Evolutionary conservation across 2,329 filamentous ascomycete genomes (phyloP).

Genomic region (Lasiodiplodia theobromae): DNA sequence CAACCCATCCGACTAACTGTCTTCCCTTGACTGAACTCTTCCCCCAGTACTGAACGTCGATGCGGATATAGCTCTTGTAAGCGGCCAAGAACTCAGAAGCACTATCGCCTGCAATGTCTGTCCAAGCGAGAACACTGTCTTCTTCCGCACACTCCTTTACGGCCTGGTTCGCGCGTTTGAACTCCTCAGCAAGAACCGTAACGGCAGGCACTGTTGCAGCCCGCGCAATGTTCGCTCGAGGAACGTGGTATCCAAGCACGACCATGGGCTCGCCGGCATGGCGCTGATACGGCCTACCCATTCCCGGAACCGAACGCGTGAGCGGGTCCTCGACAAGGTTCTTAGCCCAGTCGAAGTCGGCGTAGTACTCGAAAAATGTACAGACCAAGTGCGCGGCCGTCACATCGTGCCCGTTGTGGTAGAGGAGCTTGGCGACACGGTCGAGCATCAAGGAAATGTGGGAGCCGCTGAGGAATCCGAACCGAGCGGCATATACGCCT

Average conservation of each 20-base stretch:
- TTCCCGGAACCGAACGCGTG: constrained; percentile 51
- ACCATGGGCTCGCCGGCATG: constrained; percentile 67
- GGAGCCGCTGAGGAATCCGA: constrained; percentile 70
- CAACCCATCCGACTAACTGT: constrained; percentile 68
- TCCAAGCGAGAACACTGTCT: constrained; percentile 48
- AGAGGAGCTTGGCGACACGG: constrained; percentile 64
- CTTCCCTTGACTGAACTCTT: constrained; percentile 62
- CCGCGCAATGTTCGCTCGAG: constrained; percentile 66
- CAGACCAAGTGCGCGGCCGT: constrained; percentile 61
- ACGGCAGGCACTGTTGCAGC: constrained; percentile 63
- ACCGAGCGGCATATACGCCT: constrained; percentile 70
- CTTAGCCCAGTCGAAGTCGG: constrained; percentile 64
- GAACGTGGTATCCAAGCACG: constrained; percentile 68
- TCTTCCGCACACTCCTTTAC: constrained; percentile 40
- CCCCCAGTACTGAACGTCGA: constrained; percentile 72
- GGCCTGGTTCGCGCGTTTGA: constrained; percentile 55
- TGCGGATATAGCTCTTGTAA: constrained; percentile 64
- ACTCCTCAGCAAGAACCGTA: constrained; percentile 59
- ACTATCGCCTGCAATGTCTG: constrained; percentile 49
- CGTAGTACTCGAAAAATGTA: constrained; percentile 71
- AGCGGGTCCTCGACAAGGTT: constrained; percentile 66
- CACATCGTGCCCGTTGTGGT: constrained; percentile 39
- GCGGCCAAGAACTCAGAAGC: constrained; percentile 58
- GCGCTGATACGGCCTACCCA: constrained; percentile 57
- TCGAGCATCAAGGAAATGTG: constrained; percentile 70